Percentiles rank a stretch among this genome's conserved stretches.
phyloP scores from a whole-genome alignment of 83 land plant genomes.

The Picea engelmannii region DNA sequence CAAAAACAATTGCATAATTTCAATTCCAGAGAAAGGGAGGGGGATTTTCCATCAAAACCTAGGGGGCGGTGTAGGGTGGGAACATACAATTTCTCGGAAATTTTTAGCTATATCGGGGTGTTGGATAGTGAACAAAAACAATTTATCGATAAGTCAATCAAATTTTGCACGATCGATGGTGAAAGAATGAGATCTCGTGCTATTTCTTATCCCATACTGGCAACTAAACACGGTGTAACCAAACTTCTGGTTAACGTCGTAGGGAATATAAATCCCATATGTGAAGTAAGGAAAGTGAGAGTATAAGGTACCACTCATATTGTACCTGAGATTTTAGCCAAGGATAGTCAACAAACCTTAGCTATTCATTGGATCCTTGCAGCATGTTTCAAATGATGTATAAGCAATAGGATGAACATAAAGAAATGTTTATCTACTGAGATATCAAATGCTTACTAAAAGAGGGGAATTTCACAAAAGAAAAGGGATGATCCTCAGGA shows the following conservation, averaged over 20 bases:
- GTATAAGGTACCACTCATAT: slow-evolving; percentile 20
- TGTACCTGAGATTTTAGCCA: slow-evolving; percentile 13
- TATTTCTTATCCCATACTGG: no score
- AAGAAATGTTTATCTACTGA: slow-evolving; percentile 9
- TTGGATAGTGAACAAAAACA: background rate
- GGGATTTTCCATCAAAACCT: no score
- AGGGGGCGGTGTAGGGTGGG: no score
- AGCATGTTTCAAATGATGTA: background rate
- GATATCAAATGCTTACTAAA: no score
- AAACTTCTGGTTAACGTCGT: background rate
- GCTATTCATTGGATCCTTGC: slow-evolving; percentile 21
- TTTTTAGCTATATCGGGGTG: slow-evolving; percentile 1
- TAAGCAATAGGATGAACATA: slow-evolving; percentile 2
- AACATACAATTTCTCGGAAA: background rate
- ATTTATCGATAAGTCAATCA: background rate
- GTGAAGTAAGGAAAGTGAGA: background rate
- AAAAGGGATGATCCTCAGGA: no score
- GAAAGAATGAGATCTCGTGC: background rate
- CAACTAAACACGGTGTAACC: background rate
- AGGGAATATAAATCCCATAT: no score
- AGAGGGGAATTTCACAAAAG: no score
- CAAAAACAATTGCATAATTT: no score
- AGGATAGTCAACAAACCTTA: slow-evolving; percentile 27
- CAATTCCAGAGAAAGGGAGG: no score
- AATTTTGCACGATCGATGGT: background rate